Evolutionary conservation across 169 alveolate genomes (phyloP), one percentile per base, ranked within the genome.

Genomic region (Cryptosporidium sp.): DNA sequence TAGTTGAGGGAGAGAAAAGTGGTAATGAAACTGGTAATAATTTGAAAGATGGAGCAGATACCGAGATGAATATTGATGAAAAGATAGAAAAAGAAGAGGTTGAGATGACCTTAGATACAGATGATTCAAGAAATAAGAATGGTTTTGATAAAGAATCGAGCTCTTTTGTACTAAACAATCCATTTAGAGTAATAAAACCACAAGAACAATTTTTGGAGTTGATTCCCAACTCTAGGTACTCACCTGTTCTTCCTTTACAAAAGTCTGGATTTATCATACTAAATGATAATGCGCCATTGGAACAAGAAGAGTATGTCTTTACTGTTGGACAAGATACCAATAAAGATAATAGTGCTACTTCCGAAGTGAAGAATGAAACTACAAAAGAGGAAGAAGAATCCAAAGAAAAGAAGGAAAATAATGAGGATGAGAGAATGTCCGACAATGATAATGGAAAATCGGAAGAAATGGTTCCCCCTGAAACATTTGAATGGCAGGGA

Each of bases 101-200:
- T 14, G 56, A 48, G 56, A 48, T 48, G 92, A 48, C 94, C 86
- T 69, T 48, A 48, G n/a, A 89, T 92, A 67, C 69, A 85, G 26
- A 84, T 92, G 87, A 80, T 70, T 56, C 89, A 92, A 69, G 86
- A 92, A 39, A 72, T 86, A 67, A 70, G 69, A 14, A 48, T 9
- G 6, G 6, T 3, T 7, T 1, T 33, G 86, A 56, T 21, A 53
- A 91, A 44, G 44, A 80, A 26, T 26, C 37, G 52, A 70, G 75
- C 52, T 70, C 69, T 58, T 67, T 87, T 69, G 58, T 45, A 23
- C 60, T 96, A 70, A 92, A 92, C 52, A 98, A 98, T 87, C 99
- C 99, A 33, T 94, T 96, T 67, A 94, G 99, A 91, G 96, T 98
- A 35, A 85, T 98, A 26, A 96, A 96, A 51, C 93, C 87, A 72